Percentiles rank a stretch among this genome's conserved stretches.
Evolutionary conservation across 805 yeast species (phyloP).

Genomic region (Ogataea trehaloabstinens): DNA sequence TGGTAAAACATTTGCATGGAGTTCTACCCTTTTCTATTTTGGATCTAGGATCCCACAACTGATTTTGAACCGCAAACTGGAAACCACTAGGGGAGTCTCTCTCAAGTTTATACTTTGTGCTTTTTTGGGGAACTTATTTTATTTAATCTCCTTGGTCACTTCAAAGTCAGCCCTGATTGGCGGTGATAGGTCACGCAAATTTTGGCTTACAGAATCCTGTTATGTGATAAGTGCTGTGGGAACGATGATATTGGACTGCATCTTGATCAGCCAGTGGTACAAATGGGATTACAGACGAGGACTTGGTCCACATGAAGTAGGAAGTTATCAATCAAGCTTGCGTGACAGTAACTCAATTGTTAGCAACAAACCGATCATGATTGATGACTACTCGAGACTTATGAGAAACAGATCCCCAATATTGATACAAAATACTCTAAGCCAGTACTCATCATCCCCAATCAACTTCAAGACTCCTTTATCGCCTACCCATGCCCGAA

Average conservation of each 20-base stretch:
- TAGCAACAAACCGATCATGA: slow-evolving; percentile 2
- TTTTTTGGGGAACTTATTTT: slow-evolving; percentile 47
- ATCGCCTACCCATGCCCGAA: slow-evolving; percentile 31
- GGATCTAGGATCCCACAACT: slow-evolving; percentile 53
- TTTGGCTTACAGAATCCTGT: slow-evolving; percentile 38
- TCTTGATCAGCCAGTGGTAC: slow-evolving; percentile 44
- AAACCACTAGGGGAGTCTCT: slow-evolving; percentile 51
- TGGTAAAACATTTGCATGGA: slow-evolving; percentile 46
- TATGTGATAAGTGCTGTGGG: slow-evolving; percentile 54
- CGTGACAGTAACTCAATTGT: not conserved
- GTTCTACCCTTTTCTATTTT: slow-evolving; percentile 47
- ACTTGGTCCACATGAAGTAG: slow-evolving; percentile 1
- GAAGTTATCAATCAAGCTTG: slow-evolving; percentile 1
- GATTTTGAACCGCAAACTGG: slow-evolving; percentile 41
- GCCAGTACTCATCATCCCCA: slow-evolving; percentile 8
- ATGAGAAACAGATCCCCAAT: slow-evolving; percentile 7
- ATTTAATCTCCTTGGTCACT: slow-evolving; percentile 46
- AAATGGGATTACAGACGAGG: slow-evolving; percentile 24
- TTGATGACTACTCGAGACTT: slow-evolving; percentile 6
- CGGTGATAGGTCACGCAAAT: slow-evolving; percentile 31
- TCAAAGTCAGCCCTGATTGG: slow-evolving; percentile 40
- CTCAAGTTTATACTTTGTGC: slow-evolving; percentile 49
- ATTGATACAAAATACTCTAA: slow-evolving; percentile 2
- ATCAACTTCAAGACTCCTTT: slow-evolving; percentile 24
- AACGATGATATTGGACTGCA: slow-evolving; percentile 46